Percentiles rank a stretch among this genome's conserved stretches.
phyloP scores from a whole-genome alignment of 2,329 filamentous ascomycete species.

The Scedosporium minutisporum region DNA sequence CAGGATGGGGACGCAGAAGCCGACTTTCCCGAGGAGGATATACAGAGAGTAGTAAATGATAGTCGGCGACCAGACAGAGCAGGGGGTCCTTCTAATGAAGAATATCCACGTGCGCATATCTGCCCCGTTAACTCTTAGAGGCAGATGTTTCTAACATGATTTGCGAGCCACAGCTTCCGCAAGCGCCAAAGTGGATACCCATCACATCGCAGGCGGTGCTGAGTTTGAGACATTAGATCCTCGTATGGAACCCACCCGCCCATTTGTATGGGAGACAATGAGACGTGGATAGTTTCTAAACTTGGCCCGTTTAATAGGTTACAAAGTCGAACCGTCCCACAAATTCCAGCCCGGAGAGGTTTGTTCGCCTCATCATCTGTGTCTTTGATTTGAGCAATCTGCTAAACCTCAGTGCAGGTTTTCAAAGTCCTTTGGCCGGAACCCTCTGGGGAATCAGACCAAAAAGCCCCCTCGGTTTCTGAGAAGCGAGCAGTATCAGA shows the following conservation, averaged over 20 bases:
- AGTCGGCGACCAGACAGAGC: neutral
- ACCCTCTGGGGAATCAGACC: conserved; percentile 29
- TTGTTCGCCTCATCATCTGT: conserved; percentile 11
- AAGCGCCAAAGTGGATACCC: neutral
- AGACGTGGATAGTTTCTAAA: neutral
- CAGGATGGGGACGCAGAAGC: neutral
- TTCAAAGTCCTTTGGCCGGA: conserved; percentile 49
- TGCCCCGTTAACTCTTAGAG: neutral
- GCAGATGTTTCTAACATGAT: neutral
- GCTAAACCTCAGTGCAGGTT: conserved; percentile 24
- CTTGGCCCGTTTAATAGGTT: conserved; percentile 22
- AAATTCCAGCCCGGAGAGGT: conserved; percentile 33
- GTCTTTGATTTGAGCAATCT: no score
- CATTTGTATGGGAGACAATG: neutral
- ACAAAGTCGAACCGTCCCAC: conserved; percentile 26
- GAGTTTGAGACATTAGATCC: conserved; percentile 19
- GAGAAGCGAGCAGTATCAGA: conserved; percentile 24
- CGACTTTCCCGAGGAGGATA: neutral
- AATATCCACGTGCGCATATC: neutral
- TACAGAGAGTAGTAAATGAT: neutral
- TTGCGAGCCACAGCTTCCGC: neutral
- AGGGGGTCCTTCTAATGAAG: neutral
- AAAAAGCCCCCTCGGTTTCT: conserved; percentile 21
- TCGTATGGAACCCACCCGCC: conserved; percentile 18
- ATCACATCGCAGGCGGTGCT: neutral